Conservation (phyloP, 2,329 filamentous ascomycete genomes). For the Mollisia scopiformis region DNA sequence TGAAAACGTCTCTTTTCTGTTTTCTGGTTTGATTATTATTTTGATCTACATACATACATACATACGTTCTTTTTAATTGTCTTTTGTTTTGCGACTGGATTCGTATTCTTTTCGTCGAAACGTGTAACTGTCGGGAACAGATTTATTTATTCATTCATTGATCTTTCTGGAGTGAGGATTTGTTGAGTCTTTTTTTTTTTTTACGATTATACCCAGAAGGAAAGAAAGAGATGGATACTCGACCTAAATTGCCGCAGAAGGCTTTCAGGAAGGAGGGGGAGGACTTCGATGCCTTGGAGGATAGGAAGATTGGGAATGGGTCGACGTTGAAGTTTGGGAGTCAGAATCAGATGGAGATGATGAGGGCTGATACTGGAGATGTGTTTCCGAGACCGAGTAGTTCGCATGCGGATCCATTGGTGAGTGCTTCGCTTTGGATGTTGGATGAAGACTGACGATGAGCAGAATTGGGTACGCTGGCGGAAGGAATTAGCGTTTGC, state of each 20-base stretch:
- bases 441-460: not conserved
- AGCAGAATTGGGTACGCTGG: slow-evolving; percentile 58
- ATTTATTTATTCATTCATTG: too few species aligned
- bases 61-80: not conserved
- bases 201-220: not conserved
- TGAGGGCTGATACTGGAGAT: slow-evolving; percentile 10
- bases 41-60: slow-evolving; percentile 3
- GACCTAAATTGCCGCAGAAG: slow-evolving; percentile 5
- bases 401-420: slow-evolving; percentile 56
- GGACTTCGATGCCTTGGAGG: slow-evolving; percentile 8
- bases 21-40: not conserved
- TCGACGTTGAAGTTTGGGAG: not conserved
- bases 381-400: slow-evolving; percentile 56
- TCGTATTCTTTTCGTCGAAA: not conserved
- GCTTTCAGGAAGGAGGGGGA: slow-evolving; percentile 4
- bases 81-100: not conserved
- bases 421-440: slow-evolving; percentile 35
- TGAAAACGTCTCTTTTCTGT: not conserved
- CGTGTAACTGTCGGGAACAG: not conserved
- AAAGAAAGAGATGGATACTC: slow-evolving; percentile 7
- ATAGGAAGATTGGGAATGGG: slow-evolving; percentile 1
- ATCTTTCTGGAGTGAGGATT: not conserved
- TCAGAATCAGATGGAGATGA: not conserved
- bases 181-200: not conserved
- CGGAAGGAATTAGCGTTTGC: slow-evolving; percentile 55